A percentile compares a stretch with the other conserved stretches of the same genome.
Evolutionary conservation across 129 eudicot species (phyloP).

Genomic region (Glebionis coronaria): DNA sequence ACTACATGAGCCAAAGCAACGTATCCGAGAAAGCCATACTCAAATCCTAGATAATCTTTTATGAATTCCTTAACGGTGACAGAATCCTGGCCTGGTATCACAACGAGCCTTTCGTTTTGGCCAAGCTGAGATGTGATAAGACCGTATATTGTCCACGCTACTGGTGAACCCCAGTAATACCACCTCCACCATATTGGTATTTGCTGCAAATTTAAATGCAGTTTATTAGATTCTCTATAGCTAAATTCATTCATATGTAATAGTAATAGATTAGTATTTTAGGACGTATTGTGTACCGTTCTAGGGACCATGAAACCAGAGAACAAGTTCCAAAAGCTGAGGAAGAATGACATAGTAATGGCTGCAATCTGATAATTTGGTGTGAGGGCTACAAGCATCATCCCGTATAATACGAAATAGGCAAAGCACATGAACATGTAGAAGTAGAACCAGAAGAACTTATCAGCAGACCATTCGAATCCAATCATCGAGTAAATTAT

Average conservation of each 20-base stretch:
- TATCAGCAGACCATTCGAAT: background rate
- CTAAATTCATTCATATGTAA: background rate
- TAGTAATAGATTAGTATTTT: background rate
- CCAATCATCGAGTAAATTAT: background rate
- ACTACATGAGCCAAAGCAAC: background rate
- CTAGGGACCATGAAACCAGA: background rate
- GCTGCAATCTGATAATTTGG: slow-evolving; percentile 5
- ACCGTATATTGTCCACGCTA: slow-evolving; percentile 1
- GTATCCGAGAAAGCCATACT: background rate
- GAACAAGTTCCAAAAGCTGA: background rate
- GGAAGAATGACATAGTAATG: slow-evolving; percentile 3
- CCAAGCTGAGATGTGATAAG: slow-evolving; percentile 4
- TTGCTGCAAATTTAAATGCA: background rate
- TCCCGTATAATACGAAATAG: too few species aligned
- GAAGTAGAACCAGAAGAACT: too few species aligned
- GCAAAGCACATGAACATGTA: too few species aligned
- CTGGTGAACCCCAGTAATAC: slow-evolving; percentile 3
- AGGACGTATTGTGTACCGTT: background rate
- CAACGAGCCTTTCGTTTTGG: background rate
- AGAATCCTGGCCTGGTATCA: background rate
- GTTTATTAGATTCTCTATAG: background rate
- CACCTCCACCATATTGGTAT: slow-evolving; percentile 10
- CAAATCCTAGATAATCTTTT: background rate
- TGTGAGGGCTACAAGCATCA: slow-evolving; percentile 1
- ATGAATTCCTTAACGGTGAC: background rate